These are phyloP conservation scores for Carpinus viminea DNA, from an alignment of 306 rosid species.

Conservation along the genomic window DNA sequence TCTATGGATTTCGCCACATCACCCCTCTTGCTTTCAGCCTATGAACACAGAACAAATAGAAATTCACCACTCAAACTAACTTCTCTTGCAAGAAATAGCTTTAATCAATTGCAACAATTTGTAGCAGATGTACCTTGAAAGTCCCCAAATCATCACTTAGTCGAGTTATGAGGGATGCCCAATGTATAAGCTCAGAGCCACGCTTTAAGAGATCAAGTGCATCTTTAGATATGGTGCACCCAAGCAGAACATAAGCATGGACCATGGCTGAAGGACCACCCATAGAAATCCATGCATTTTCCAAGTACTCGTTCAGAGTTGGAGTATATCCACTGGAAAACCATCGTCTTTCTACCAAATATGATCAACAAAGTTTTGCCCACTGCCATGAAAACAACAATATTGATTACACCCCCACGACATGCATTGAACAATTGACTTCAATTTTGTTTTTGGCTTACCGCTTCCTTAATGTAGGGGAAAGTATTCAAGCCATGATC, in stretches of 20 bases:
- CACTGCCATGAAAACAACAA: constrained; percentile 22
- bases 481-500: constrained; percentile 8
- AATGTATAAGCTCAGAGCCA: constrained; percentile 18
- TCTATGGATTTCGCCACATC: constrained; percentile 29
- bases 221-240: no score
- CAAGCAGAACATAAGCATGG: no score
- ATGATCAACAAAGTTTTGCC: constrained; percentile 32
- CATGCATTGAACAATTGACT: neutral
- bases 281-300: no score
- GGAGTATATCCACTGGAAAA: constrained; percentile 19
- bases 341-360: constrained; percentile 38
- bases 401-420: neutral
- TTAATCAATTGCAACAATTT: neutral
- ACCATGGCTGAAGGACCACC: no score
- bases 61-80: no score
- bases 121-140: constrained; percentile 14
- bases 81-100: no score
- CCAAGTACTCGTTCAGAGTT: constrained; percentile 25
- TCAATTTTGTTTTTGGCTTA: neutral
- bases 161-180: constrained; percentile 26
- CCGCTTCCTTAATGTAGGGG: constrained; percentile 23
- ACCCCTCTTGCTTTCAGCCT: constrained; percentile 39
- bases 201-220: no score
- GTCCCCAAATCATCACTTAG: constrained; percentile 38
- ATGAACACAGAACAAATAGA: neutral